phyloP scores from a whole-genome alignment of 2,329 filamentous ascomycete genomes.

The Epichloe sylvatica region DNA sequence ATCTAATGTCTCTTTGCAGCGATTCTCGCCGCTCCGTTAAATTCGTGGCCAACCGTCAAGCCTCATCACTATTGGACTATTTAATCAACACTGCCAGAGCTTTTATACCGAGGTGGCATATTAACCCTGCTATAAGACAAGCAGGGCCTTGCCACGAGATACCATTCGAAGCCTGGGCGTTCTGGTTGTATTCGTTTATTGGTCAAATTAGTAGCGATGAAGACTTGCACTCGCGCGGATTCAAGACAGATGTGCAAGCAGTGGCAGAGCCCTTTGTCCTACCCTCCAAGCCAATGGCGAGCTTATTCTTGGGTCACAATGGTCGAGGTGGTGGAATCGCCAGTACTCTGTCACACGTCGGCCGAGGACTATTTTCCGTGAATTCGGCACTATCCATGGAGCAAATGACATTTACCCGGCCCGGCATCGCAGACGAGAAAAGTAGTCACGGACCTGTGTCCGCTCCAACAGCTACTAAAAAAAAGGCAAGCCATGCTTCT shows the following conservation, averaged over 20 bases:
- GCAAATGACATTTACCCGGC: conserved; percentile 21
- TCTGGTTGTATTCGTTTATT: conserved; percentile 28
- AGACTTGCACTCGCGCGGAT: conserved; percentile 16
- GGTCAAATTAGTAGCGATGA: conserved; percentile 23
- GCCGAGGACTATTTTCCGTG: conserved; percentile 21
- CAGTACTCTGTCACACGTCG: conserved; percentile 22
- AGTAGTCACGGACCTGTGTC: background rate
- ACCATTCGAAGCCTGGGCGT: conserved; percentile 26
- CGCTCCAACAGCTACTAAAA: conserved; percentile 5
- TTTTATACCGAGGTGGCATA: conserved; percentile 17
- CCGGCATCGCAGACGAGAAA: conserved; percentile 4
- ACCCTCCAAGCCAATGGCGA: conserved; percentile 25
- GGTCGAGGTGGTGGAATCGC: conserved; percentile 21
- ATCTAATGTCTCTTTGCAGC: conserved; percentile 20
- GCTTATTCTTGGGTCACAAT: conserved; percentile 24
- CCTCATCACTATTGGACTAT: conserved; percentile 21
- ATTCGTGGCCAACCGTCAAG: conserved; percentile 17
- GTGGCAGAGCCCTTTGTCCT: conserved; percentile 24
- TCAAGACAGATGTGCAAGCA: conserved; percentile 14
- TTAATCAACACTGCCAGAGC: conserved; percentile 20
- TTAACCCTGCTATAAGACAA: conserved; percentile 16
- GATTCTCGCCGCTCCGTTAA: conserved; percentile 21
- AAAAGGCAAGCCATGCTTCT: conserved; percentile 6
- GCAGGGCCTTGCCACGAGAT: conserved; percentile 19
- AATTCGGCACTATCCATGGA: background rate